Evolutionary conservation across 768 basidiomycete species (phyloP).

Genomic region (Pleurotus ostreatus): DNA sequence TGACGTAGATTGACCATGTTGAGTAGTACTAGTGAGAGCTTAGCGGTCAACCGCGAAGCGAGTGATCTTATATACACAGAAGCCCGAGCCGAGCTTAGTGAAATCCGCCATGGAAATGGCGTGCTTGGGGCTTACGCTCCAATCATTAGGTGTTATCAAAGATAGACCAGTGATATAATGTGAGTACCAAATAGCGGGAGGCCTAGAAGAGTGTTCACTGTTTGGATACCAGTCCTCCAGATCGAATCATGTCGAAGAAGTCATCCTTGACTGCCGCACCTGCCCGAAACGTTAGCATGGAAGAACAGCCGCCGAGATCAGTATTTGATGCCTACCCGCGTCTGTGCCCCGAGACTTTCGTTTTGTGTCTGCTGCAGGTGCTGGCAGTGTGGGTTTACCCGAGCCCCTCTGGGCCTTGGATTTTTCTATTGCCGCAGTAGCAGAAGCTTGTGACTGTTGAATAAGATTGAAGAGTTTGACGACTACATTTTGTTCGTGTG

Average conservation of each 20-base stretch:
- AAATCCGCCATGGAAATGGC: slow-evolving; percentile 18
- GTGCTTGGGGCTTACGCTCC: slow-evolving; percentile 16
- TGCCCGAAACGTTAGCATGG: slow-evolving; percentile 16
- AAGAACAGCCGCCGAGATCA: neutral
- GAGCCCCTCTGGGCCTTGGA: slow-evolving; percentile 60
- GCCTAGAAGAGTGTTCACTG: slow-evolving; percentile 23
- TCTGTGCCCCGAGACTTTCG: slow-evolving; percentile 49
- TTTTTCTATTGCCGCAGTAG: slow-evolving; percentile 48
- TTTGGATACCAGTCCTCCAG: slow-evolving; percentile 77
- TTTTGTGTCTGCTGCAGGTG: slow-evolving; percentile 52
- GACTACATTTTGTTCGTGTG: slow-evolving; percentile 32
- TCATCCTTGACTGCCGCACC: slow-evolving; percentile 63
- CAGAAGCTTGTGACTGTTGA: slow-evolving; percentile 70
- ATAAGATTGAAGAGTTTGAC: slow-evolving; percentile 87
- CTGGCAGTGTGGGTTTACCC: slow-evolving; percentile 70
- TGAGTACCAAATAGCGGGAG: neutral
- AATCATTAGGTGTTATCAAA: too few species aligned
- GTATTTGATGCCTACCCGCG: slow-evolving; percentile 43
- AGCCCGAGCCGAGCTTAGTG: neutral
- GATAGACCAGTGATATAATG: too few species aligned
- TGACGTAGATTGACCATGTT: slow-evolving; percentile 23
- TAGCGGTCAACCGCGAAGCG: neutral
- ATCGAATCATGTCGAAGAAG: slow-evolving; percentile 81
- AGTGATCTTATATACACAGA: neutral
- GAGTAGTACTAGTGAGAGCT: too few species aligned